Percentiles rank a stretch among this genome's conserved stretches.
These are phyloP conservation scores for Sisymbrium altissimum DNA, from an alignment of 345 rosid genomes.

Conservation along the genomic window DNA sequence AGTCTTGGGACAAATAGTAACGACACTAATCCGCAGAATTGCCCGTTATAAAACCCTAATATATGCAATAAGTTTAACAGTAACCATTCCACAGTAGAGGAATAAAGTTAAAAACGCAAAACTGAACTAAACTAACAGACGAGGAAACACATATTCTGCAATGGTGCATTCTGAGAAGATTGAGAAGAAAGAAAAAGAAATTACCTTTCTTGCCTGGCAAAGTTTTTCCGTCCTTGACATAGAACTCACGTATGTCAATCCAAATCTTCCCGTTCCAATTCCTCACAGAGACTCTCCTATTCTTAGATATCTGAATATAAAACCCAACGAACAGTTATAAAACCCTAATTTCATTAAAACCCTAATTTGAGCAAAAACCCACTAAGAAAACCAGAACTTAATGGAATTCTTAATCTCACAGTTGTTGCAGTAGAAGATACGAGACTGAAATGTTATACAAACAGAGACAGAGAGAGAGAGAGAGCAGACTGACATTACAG, in stretches of 20 bases:
- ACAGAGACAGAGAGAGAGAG: background rate
- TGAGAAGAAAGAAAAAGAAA: background rate
- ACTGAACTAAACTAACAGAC: background rate
- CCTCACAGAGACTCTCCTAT: slow-evolving; percentile 79
- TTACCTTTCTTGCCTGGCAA: slow-evolving; percentile 85
- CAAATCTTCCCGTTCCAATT: slow-evolving; percentile 74
- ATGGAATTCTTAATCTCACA: slow-evolving; percentile 17
- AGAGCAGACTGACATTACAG: slow-evolving; percentile 54
- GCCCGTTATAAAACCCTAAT: background rate
- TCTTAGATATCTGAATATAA: slow-evolving; percentile 65
- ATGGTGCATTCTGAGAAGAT: background rate
- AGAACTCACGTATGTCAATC: slow-evolving; percentile 94
- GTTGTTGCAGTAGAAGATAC: background rate
- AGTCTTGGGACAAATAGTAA: background rate
- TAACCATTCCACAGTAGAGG: background rate
- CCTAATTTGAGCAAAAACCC: background rate
- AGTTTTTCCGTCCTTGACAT: slow-evolving; percentile 73
- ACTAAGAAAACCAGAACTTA: background rate
- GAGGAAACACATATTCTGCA: background rate
- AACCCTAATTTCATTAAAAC: slow-evolving; percentile 7
- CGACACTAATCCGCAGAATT: background rate
- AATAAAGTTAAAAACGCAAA: background rate
- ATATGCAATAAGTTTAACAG: background rate
- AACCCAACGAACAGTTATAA: background rate
- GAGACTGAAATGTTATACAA: background rate